These are phyloP conservation scores for Teratosphaeriaceae sp. DNA, from an alignment of 2,329 filamentous ascomycete genomes.

Conservation along the genomic window DNA sequence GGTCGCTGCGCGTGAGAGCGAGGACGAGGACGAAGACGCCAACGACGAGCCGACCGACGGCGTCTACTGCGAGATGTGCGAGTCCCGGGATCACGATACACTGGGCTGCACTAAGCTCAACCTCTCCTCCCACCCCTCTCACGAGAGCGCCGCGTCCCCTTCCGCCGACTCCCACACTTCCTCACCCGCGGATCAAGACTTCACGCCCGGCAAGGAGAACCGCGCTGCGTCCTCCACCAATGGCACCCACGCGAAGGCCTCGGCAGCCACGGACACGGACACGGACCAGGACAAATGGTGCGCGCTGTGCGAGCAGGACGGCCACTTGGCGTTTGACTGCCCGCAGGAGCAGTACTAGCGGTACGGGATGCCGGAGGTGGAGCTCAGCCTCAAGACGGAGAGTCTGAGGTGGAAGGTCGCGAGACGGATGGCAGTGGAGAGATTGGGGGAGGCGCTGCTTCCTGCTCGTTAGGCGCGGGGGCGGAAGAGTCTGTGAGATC, in stretches of 20 bases:
- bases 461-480: no score
- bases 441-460: neutral
- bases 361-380: constrained; percentile 15
- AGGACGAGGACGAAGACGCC: constrained; percentile 3
- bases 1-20: neutral
- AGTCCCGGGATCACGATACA: constrained; percentile 86
- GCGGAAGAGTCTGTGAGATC: no score
- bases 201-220: constrained; percentile 12
- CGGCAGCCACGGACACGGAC: no score
- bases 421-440: neutral
- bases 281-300: constrained; percentile 88
- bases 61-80: constrained; percentile 93
- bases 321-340: constrained; percentile 67
- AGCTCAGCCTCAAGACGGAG: neutral
- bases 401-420: neutral
- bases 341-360: constrained; percentile 33
- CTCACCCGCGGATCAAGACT: constrained; percentile 7
- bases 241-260: constrained; percentile 2
- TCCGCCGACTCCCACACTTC: no score
- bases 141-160: no score
- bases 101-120: constrained; percentile 64
- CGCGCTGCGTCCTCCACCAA: constrained; percentile 1
- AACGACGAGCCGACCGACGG: constrained; percentile 40
- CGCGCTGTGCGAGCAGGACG: constrained; percentile 90
- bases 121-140: neutral